Percentiles rank a stretch among this genome's conserved stretches.
Evolutionary conservation across 306 rosid species (phyloP).

Genomic region (Acacia melanoxylon): DNA sequence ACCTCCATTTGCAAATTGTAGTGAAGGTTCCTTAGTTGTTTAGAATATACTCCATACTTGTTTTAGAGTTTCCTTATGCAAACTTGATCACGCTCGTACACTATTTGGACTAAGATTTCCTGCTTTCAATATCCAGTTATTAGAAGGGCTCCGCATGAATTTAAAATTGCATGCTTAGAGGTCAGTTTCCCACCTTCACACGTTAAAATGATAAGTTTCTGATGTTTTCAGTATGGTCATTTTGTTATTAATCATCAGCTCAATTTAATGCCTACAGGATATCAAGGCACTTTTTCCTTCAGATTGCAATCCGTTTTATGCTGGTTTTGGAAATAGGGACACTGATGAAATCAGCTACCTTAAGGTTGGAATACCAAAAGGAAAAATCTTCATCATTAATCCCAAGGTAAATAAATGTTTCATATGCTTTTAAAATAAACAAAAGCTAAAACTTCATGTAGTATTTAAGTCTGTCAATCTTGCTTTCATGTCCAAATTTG

Average conservation of each 20-base stretch:
- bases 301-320: slow-evolving; percentile 92
- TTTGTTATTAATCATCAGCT: slow-evolving; percentile 9
- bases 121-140: slow-evolving; percentile 61
- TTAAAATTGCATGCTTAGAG: slow-evolving; percentile 96
- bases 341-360: slow-evolving; percentile 94
- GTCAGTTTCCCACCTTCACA: slow-evolving; percentile 45
- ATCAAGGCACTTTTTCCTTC: slow-evolving; percentile 84
- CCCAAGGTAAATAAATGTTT: slow-evolving; percentile 67
- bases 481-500: slow-evolving; percentile 35
- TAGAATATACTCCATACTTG: not conserved
- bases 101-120: slow-evolving; percentile 21
- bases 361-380: slow-evolving; percentile 87
- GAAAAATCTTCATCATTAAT: slow-evolving; percentile 86
- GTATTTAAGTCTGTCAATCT: slow-evolving; percentile 12
- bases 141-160: slow-evolving; percentile 95
- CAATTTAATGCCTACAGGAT: slow-evolving; percentile 53
- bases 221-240: slow-evolving; percentile 20
- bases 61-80: not conserved
- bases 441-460: slow-evolving; percentile 15
- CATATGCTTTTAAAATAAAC: not conserved
- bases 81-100: not conserved
- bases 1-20: not conserved
- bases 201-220: slow-evolving; percentile 19
- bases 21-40: not conserved
- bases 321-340: slow-evolving; percentile 96